Evolutionary conservation across 805 yeast genomes (phyloP).

Genomic region (Saitoella complicata): DNA sequence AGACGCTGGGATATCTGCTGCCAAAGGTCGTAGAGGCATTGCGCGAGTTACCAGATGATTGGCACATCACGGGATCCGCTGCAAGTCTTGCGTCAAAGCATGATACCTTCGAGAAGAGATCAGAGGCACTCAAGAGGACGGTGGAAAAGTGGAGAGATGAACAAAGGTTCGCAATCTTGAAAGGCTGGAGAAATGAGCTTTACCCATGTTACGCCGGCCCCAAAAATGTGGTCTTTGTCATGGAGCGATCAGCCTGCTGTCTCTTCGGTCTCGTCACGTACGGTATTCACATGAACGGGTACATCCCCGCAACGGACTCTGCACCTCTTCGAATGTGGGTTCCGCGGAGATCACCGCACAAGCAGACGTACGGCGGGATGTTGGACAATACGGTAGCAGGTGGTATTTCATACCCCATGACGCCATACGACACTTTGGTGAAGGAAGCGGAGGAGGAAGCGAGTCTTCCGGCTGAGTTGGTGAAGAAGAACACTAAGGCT

Average conservation of each 20-base stretch:
- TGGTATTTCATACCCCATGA: slow-evolving; percentile 72
- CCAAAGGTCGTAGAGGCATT: slow-evolving; percentile 14
- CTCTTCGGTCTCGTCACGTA: slow-evolving; percentile 75
- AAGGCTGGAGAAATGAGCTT: slow-evolving; percentile 69
- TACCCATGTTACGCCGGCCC: slow-evolving; percentile 52
- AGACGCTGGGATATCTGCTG: slow-evolving; percentile 15
- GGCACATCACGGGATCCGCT: background rate
- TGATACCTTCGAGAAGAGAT: background rate
- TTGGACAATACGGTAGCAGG: slow-evolving; percentile 93
- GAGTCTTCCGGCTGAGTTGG: slow-evolving; percentile 42
- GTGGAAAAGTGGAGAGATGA: slow-evolving; percentile 13
- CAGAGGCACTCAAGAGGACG: background rate
- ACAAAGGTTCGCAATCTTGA: slow-evolving; percentile 15
- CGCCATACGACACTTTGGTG: slow-evolving; percentile 54
- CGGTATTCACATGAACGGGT: slow-evolving; percentile 82
- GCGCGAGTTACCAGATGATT: background rate
- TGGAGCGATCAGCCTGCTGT: slow-evolving; percentile 73
- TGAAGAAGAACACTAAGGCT: slow-evolving; percentile 28
- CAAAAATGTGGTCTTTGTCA: slow-evolving; percentile 39
- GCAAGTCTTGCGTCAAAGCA: background rate
- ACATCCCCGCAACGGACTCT: slow-evolving; percentile 34
- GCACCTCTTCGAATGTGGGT: slow-evolving; percentile 45
- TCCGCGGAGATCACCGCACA: slow-evolving; percentile 60
- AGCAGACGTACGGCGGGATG: slow-evolving; percentile 81
- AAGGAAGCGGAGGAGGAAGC: slow-evolving; percentile 91